Evolutionary conservation across 805 yeast species (phyloP).

Genomic region (Wickerhamomyces alni): DNA sequence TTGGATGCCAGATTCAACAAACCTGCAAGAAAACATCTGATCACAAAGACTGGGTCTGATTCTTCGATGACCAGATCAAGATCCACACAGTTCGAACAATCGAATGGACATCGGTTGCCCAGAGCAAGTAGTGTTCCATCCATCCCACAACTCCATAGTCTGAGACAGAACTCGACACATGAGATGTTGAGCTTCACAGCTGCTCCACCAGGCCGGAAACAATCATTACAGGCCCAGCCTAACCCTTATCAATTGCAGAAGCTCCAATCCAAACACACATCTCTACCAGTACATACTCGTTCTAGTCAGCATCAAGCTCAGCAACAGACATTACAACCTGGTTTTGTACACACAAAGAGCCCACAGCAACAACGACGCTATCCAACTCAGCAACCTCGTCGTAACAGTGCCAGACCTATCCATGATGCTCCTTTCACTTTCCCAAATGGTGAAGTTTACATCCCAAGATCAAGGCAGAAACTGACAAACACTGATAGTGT

Average conservation of each 20-base stretch:
- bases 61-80: neutral
- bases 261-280: slow-evolving; percentile 2
- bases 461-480: slow-evolving; percentile 22
- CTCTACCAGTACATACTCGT: no score
- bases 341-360: neutral
- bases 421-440: slow-evolving; percentile 21
- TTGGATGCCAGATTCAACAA: slow-evolving; percentile 16
- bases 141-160: neutral
- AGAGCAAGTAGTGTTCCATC: slow-evolving; percentile 3
- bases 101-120: neutral
- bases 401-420: slow-evolving; percentile 7
- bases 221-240: slow-evolving; percentile 7
- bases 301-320: slow-evolving; percentile 5
- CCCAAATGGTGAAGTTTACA: slow-evolving; percentile 26
- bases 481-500: slow-evolving; percentile 4
- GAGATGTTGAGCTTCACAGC: slow-evolving; percentile 2
- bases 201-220: neutral
- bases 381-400: neutral
- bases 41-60: neutral
- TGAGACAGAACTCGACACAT: slow-evolving; percentile 1
- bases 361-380: no score
- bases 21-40: slow-evolving; percentile 6
- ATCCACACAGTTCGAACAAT: no score
- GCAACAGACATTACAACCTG: slow-evolving; percentile 1
- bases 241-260: neutral